These are phyloP conservation scores for Chaetoceros muelleri DNA, from an alignment of 108 stramenopile species.

Conservation along the genomic window DNA sequence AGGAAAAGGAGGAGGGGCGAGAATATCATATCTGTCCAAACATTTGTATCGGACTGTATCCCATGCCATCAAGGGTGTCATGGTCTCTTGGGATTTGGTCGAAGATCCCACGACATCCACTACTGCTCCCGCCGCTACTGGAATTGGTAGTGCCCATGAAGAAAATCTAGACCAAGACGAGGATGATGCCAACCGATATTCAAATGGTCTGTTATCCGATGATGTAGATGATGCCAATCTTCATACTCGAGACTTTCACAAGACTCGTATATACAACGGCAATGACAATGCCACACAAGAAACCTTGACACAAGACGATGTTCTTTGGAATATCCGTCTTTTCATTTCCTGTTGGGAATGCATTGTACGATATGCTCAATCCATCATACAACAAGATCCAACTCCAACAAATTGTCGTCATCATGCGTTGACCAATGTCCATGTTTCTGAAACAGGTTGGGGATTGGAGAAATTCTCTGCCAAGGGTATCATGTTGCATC, in stretches of 20 bases:
- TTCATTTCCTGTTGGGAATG: constrained; percentile 5
- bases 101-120: not conserved
- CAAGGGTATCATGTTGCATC: not conserved
- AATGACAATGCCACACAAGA: not conserved
- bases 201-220: no score
- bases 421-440: not conserved
- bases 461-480: no score
- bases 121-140: not conserved
- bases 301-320: constrained; percentile 9
- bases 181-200: not conserved
- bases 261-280: not conserved
- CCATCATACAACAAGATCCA: not conserved
- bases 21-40: not conserved
- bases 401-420: not conserved
- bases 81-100: not conserved
- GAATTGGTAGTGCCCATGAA: not conserved
- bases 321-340: constrained; percentile 17
- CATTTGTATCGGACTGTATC: no score
- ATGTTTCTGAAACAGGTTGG: no score
- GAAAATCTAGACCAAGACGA: not conserved
- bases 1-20: not conserved
- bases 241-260: not conserved
- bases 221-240: no score
- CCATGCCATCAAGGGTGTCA: not conserved
- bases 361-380: not conserved